These are phyloP conservation scores for Ophiostoma sp. DNA, from an alignment of 2,329 filamentous ascomycete species.

Conservation along the genomic window DNA sequence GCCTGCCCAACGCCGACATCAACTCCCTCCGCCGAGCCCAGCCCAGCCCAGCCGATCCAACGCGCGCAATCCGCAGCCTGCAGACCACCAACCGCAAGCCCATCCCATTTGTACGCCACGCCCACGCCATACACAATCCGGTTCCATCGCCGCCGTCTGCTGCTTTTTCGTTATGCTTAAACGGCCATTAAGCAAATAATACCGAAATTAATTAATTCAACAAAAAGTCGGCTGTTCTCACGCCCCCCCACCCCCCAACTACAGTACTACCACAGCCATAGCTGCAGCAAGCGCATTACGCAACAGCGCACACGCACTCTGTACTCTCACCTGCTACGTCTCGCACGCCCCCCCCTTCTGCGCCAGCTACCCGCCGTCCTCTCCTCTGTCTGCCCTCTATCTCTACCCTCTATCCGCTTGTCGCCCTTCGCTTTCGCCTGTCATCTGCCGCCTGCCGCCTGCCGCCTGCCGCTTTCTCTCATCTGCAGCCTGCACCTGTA, in stretches of 20 bases:
- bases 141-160: neutral
- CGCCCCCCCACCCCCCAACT: neutral
- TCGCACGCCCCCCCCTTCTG: neutral
- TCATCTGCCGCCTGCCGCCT: neutral
- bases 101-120: neutral
- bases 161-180: no score
- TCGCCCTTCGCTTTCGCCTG: neutral
- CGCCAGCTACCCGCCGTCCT: neutral
- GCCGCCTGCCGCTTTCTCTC: neutral
- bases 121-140: slow-evolving; percentile 4
- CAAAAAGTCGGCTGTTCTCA: neutral
- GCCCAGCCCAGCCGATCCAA: slow-evolving; percentile 3
- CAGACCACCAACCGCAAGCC: neutral
- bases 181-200: neutral
- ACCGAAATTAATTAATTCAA: neutral
- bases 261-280: neutral
- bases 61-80: neutral
- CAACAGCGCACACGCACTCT: neutral
- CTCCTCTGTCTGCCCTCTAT: no score
- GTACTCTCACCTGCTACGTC: neutral
- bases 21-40: no score
- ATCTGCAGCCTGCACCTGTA: neutral
- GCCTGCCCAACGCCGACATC: neutral
- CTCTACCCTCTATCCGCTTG: neutral
- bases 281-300: no score